Conservation (phyloP, 306 rosid species). For the Glycine soja region DNA sequence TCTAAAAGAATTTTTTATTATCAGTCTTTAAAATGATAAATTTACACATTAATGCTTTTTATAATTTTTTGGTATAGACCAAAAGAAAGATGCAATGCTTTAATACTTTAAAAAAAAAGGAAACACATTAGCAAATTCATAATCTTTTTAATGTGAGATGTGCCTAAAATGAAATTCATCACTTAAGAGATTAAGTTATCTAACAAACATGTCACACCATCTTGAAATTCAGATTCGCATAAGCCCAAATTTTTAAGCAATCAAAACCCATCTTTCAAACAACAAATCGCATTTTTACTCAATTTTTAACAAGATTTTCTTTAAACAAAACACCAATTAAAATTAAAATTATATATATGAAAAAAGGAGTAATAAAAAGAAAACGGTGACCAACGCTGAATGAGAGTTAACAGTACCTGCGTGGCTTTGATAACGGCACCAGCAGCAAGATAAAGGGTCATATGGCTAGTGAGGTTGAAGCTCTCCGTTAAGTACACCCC, state of each 20-base stretch:
- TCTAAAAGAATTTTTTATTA: neutral
- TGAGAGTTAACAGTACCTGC: constrained; percentile 52
- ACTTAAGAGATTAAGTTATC: no score
- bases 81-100: no score
- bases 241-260: neutral
- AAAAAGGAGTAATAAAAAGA: no score
- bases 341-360: no score
- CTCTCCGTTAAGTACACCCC: constrained; percentile 80
- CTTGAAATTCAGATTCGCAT: neutral
- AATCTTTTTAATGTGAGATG: neutral
- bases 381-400: no score
- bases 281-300: neutral
- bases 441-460: constrained; percentile 85
- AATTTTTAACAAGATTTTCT: neutral
- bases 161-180: no score
- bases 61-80: neutral
- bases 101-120: no score
- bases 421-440: constrained; percentile 93
- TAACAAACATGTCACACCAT: no score
- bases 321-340: neutral
- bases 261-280: neutral
- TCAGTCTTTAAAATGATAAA: neutral
- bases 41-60: neutral
- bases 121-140: no score
- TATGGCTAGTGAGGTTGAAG: constrained; percentile 85